Percentiles rank a stretch among this genome's conserved stretches.
These are phyloP conservation scores for Dalbergia oliveri DNA, from an alignment of 306 rosid genomes.

Conservation along the genomic window DNA sequence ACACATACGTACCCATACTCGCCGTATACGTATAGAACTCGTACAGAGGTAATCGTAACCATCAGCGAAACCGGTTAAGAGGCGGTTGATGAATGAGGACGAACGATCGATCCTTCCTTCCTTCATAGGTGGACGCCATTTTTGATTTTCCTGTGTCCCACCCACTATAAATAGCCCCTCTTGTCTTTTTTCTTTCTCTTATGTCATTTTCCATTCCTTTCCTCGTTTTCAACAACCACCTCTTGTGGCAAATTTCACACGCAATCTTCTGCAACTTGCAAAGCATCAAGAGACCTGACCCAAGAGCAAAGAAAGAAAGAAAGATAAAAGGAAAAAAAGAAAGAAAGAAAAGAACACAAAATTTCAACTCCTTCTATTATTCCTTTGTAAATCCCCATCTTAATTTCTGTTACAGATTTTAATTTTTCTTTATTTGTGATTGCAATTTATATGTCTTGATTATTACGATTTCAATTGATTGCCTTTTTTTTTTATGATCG, in stretches of 20 bases:
- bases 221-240: neutral
- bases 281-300: neutral
- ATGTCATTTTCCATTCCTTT: neutral
- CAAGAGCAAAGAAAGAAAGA: slow-evolving; percentile 40
- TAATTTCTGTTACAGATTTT: slow-evolving; percentile 25
- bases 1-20: neutral
- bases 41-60: neutral
- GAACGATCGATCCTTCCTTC: neutral
- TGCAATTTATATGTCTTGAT: slow-evolving; percentile 36
- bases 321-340: too few species aligned
- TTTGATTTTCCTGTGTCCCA: neutral
- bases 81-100: neutral
- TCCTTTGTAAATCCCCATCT: slow-evolving; percentile 53
- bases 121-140: neutral
- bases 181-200: neutral
- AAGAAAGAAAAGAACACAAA: neutral
- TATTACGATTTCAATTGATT: slow-evolving; percentile 36
- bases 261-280: neutral
- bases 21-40: neutral
- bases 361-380: slow-evolving; percentile 24
- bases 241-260: neutral
- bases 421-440: neutral
- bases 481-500: slow-evolving; percentile 1
- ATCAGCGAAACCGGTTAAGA: neutral
- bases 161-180: neutral